Evolutionary conservation across 1,139 yeast species (phyloP), one percentile per base, ranked within the genome.

Genomic region (Taphrina pruni): DNA sequence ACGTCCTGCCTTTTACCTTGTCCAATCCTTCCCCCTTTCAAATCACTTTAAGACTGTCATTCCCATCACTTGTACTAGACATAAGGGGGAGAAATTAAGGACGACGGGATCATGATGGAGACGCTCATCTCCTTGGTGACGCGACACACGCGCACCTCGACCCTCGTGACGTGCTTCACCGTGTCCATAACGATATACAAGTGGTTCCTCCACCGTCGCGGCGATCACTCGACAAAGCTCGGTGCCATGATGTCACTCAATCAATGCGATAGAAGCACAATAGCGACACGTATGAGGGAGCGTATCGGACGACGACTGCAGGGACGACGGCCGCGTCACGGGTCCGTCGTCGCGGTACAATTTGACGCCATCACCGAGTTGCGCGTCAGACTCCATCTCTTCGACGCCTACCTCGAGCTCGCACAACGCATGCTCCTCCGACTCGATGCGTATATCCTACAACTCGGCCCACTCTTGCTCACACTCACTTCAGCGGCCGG

Each of bases 121-220:
- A 21, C 26, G 11, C 60, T 41, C 9, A 9, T 43, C 26, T 39
- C 62, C 14, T 26, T 58, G 21, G 41, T 45, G 20, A 9, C 46
- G 26, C 43, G 21, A 12, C 54, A 58, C 43, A 9, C 43, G 11
- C 26, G 38, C 36, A 58, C 62, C 14, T 36, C 62, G 43, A 58
- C 62, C 12, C 38, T 58, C 38, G 62, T 58, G 14, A 21, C 62
- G 20, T 11, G 12, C 54, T 14, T 58, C 41, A 58, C 54, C 11
- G 38, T 46, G 14, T 26, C 45, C 41, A 1, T 58, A 7, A 32
- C 62, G 21, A 39, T 58, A 38, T 58, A 58, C 41, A 58, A 58
- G 32, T 58, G 43, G 41, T 26, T 26, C 32, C 36, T 50, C 36
- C 17, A 11, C 46, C 9, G 46, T 11, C 11, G 41, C 41, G 41